Evolutionary conservation across 2,329 filamentous ascomycete genomes (phyloP).

Genomic region (Phialemoniopsis sp.): DNA sequence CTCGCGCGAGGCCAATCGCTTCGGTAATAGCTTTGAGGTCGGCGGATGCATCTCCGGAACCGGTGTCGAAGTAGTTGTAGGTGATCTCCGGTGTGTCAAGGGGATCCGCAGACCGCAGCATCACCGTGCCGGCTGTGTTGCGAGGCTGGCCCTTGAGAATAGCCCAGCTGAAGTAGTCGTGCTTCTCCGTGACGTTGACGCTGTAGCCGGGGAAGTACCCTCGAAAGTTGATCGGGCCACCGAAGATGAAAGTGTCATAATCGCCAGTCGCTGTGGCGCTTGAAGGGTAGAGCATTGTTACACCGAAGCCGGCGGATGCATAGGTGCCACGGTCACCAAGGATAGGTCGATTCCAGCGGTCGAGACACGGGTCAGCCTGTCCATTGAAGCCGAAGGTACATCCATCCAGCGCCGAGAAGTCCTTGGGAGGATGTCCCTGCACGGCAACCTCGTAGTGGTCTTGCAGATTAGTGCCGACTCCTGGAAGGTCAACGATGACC

Average conservation of each 20-base stretch:
- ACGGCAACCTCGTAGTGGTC: constrained; percentile 50
- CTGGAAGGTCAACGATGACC: constrained; percentile 48
- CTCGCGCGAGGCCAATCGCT: constrained; percentile 46
- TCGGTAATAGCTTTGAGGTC: constrained; percentile 53
- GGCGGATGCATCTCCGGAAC: constrained; percentile 37
- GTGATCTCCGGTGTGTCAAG: constrained; percentile 58
- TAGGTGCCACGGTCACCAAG: constrained; percentile 35
- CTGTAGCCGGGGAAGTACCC: constrained; percentile 34
- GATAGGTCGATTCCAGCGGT: constrained; percentile 20
- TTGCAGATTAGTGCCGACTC: constrained; percentile 57
- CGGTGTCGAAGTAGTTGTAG: constrained; percentile 57
- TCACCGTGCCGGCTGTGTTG: constrained; percentile 59
- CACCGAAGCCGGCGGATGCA: constrained; percentile 13
- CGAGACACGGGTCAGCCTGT: constrained; percentile 22
- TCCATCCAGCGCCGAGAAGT: constrained; percentile 27
- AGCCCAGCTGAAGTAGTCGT: constrained; percentile 36
- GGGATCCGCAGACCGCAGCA: constrained; percentile 56
- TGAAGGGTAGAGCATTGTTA: constrained; percentile 17
- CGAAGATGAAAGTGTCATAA: constrained; percentile 30
- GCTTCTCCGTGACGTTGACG: constrained; percentile 20
- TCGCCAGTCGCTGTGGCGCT: constrained; percentile 16
- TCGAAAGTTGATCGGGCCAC: constrained; percentile 30
- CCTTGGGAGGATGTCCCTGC: constrained; percentile 32
- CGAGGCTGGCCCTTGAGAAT: constrained; percentile 60
- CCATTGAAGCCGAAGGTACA: constrained; percentile 22